phyloP scores from a whole-genome alignment of 1,139 yeast species.

The Blastobotrys petasosporus region DNA sequence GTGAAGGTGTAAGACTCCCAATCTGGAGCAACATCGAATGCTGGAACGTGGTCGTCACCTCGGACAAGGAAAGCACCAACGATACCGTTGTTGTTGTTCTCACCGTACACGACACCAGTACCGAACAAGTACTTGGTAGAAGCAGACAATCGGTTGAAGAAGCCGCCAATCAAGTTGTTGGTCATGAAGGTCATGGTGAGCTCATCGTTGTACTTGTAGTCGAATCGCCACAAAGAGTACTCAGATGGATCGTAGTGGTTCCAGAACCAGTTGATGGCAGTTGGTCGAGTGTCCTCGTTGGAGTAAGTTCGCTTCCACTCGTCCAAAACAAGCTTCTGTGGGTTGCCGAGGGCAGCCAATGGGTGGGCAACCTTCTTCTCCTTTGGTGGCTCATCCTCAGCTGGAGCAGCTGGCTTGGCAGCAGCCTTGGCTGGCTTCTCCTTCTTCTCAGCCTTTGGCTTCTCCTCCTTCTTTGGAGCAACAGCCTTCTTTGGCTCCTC shows the following conservation, averaged over 20 bases:
- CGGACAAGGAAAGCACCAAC: constrained; percentile 91
- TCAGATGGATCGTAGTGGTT: constrained; percentile 86
- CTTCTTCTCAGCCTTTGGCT: constrained; percentile 34
- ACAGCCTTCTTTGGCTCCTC: constrained; percentile 62
- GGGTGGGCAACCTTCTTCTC: constrained; percentile 80
- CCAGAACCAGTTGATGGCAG: constrained; percentile 98
- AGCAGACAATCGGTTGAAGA: constrained; percentile 90
- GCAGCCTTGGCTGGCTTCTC: constrained; percentile 33
- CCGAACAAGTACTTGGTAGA: constrained; percentile 96
- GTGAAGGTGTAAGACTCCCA: constrained; percentile 81
- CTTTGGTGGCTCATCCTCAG: constrained; percentile 39
- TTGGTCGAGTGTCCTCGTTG: constrained; percentile 93
- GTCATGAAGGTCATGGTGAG: constrained; percentile 97
- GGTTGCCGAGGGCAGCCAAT: constrained; percentile 71
- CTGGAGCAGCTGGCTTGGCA: constrained; percentile 34
- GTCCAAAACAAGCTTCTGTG: constrained; percentile 61
- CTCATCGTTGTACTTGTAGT: constrained; percentile 97
- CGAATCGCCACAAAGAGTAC: constrained; percentile 94
- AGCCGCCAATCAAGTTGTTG: constrained; percentile 96
- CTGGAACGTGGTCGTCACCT: constrained; percentile 89
- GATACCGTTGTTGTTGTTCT: constrained; percentile 97
- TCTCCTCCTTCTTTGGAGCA: constrained; percentile 72
- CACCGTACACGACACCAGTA: constrained; percentile 91
- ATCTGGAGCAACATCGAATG: constrained; percentile 98
- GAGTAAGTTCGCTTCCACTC: constrained; percentile 98